A percentile compares a stretch with the other conserved stretches of the same genome.
These are phyloP conservation scores for Tolypocladium paradoxum DNA, from an alignment of 2,329 filamentous ascomycete species.

Conservation along the genomic window DNA sequence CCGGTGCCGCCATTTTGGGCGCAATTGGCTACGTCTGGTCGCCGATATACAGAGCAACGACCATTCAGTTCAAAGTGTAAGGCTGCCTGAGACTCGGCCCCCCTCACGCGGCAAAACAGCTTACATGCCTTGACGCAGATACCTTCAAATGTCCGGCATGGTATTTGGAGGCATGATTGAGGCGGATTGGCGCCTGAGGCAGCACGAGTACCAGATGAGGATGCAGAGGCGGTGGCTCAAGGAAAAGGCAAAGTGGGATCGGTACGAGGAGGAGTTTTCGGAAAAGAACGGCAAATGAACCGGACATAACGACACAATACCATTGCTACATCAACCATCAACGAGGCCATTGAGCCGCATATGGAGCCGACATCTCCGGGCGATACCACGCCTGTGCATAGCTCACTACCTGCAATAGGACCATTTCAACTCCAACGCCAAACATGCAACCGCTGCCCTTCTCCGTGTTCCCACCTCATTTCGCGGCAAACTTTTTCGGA, in stretches of 20 bases:
- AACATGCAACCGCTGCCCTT: neutral
- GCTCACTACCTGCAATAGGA: neutral
- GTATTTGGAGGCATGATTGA: slow-evolving; percentile 68
- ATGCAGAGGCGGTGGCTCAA: slow-evolving; percentile 51
- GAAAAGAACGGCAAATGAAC: slow-evolving; percentile 27
- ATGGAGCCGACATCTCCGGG: neutral
- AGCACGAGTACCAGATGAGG: slow-evolving; percentile 55
- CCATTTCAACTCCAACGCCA: slow-evolving; percentile 21
- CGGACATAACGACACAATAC: neutral
- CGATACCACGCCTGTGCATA: neutral
- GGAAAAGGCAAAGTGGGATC: slow-evolving; percentile 59
- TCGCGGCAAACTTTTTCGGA: slow-evolving; percentile 59
- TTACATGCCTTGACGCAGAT: slow-evolving; percentile 35
- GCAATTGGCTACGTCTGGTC: slow-evolving; percentile 53
- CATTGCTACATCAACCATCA: neutral
- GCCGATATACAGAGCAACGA: slow-evolving; percentile 62
- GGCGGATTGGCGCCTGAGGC: slow-evolving; percentile 56
- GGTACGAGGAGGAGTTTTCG: slow-evolving; percentile 51
- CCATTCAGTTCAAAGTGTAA: slow-evolving; percentile 69
- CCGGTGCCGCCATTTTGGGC: slow-evolving; percentile 50
- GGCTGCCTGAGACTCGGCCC: slow-evolving; percentile 11
- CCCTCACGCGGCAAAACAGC: neutral
- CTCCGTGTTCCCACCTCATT: slow-evolving; percentile 12
- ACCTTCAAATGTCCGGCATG: slow-evolving; percentile 79
- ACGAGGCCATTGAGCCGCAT: neutral